Evolutionary conservation across 768 basidiomycete species (phyloP), one percentile per base, ranked within the genome.

Genomic region (Rubroboletus pulcherrimus): DNA sequence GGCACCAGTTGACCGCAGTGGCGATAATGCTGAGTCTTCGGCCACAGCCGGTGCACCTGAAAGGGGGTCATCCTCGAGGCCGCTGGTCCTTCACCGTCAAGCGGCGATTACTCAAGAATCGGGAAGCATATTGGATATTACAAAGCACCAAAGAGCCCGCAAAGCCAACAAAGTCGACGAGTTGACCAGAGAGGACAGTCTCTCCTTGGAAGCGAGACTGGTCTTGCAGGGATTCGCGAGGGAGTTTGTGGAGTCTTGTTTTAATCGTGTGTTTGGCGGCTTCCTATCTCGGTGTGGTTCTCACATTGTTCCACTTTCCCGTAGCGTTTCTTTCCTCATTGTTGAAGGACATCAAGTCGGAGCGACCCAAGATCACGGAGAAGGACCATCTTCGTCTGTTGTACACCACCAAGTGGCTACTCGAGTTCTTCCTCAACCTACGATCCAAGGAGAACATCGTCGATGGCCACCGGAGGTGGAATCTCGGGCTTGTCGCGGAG

Each of bases 321-420:
- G n/a, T 68, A 97, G 93, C 84, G n/a, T 95, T 98, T 74, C 81
- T 98, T 47, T 74, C 83, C 15, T 84, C 84, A 4, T 76, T 98
- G 34, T 76, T 98, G 57, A 95, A 89, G 72, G 97, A 98, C 67
- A 98, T 99, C 69, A 85, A 88, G 55, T 90, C 91, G 56, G 92
- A 98, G 72, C 81, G 94, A 43, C 80, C 88, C 51, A 94, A 95
- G 72, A 85, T 99, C 59, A 87, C 87, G n/a, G 93, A 97, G 66
- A 92, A 93, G 63, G 97, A 98, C 69, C 88, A 95, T 65, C 81
- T 95, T 53, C 86, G 97, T 7, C 77, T 97, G 26, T 78, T 98
- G 40, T 92, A 83, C 69, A 81, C 97, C 40, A 82, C 88, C 5
- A 89, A 91, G 55, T 98, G 96, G 89, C 88, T 96, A 66, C 81